Evolutionary conservation across 345 rosid genomes (phyloP).

Genomic region (Melaleuca quinquenervia): DNA sequence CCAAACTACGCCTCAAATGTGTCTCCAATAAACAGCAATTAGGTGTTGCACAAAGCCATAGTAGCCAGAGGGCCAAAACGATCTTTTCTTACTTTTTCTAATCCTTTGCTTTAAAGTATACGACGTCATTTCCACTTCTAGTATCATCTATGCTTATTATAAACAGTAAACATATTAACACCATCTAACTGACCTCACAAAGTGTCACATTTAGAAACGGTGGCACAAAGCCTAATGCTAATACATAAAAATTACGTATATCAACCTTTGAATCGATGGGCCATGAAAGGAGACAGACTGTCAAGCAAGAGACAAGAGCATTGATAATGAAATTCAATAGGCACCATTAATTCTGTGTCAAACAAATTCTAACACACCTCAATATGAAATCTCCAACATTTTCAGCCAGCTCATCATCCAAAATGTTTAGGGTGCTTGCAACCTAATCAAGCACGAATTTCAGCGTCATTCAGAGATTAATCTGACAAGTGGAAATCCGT

Average conservation of each 20-base stretch:
- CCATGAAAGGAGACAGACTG: not conserved
- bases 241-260: not conserved
- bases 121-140: not conserved
- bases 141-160: not conserved
- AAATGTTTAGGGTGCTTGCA: constrained; percentile 74
- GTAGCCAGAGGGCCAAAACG: not conserved
- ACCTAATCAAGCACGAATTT: constrained; percentile 25
- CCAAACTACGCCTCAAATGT: not conserved
- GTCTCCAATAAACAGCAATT: not conserved
- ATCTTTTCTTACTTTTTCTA: not conserved
- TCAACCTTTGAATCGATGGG: not conserved
- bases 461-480: not conserved
- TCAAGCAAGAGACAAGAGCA: not conserved
- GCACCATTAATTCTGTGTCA: not conserved
- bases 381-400: constrained; percentile 78
- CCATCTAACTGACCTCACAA: not conserved
- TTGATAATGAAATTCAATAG: not conserved
- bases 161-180: not conserved
- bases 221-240: not conserved
- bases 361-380: constrained; percentile 41
- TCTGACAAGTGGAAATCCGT: not conserved
- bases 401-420: constrained; percentile 63
- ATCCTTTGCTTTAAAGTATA: not conserved
- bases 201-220: not conserved
- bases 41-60: not conserved